Percentiles rank a stretch among this genome's conserved stretches.
Evolutionary conservation across 1,139 yeast genomes (phyloP).

Genomic region (Pichia kudriavzevii): DNA sequence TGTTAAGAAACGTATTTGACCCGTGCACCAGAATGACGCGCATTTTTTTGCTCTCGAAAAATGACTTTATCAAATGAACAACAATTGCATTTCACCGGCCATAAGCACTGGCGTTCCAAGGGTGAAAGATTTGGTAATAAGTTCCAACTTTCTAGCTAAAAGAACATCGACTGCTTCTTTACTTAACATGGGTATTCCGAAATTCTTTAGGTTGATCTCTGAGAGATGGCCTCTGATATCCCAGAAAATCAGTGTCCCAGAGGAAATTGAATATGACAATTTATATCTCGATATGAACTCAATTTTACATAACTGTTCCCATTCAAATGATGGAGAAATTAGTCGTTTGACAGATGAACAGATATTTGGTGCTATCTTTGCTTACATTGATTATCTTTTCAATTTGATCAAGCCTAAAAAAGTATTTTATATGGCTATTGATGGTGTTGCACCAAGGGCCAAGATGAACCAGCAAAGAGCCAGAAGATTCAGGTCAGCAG

Average conservation of each 20-base stretch:
- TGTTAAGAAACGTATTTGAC: too few relatives aligned
- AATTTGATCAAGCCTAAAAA: conserved; percentile 80
- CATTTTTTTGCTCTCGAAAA: too few relatives aligned
- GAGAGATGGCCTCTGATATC: conserved; percentile 99
- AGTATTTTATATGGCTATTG: conserved; percentile 93
- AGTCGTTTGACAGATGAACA: conserved; percentile 77
- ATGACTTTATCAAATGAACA: not conserved
- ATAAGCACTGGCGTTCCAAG: too few relatives aligned
- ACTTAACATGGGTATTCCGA: conserved; percentile 74
- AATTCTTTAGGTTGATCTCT: conserved; percentile 91
- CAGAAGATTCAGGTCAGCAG: conserved; percentile 90
- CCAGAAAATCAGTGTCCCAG: conserved; percentile 75
- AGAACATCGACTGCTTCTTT: not conserved
- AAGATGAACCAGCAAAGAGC: conserved; percentile 99
- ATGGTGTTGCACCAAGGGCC: conserved; percentile 99
- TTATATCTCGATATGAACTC: conserved; percentile 96
- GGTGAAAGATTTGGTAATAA: not conserved
- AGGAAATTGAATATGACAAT: conserved; percentile 91
- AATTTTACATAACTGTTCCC: conserved; percentile 89
- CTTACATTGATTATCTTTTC: conserved; percentile 89
- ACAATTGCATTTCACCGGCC: too few relatives aligned
- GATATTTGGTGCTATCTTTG: conserved; percentile 87
- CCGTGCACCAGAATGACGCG: too few relatives aligned
- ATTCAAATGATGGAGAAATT: conserved; percentile 53
- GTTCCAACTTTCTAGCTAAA: not conserved